Base-by-base conservation (phyloP, 2,329 filamentous ascomycete genomes). In the Chrysoporthe cubensis region DNA sequence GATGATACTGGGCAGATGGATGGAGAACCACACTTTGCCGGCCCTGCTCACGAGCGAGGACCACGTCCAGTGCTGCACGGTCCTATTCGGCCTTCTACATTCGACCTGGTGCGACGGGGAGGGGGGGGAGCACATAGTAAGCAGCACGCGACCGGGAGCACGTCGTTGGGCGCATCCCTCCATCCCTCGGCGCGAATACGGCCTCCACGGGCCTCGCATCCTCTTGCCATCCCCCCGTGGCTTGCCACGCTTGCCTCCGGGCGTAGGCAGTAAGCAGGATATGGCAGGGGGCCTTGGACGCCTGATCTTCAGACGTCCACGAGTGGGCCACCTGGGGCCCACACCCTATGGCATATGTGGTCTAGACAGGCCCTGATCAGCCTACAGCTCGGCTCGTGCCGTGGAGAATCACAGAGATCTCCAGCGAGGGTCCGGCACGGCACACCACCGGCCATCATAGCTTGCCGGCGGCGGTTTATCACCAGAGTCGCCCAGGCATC, bases 311-410 rank as follows among this genome's bases (percentile, higher is more conserved):
- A 54, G 21, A 54, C 50, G 54, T n/a, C 11, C 18, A 40, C 26
- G 26, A 2, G 52, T 57, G 54, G 54, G 34, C 14, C 54, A 5
- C n/a, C 18, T 37, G 18, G 34, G 26, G 26, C 26, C 26, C 26
- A 26, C 26, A 26, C 26, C 26, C 26, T 26, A 26, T 26, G 26
- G 26, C 0, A 26, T 26, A 26, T 26, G 26, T 26, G 26, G 26
- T 57, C 52, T 37, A 40, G 54, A 32, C 54, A 40, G 32, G 54
- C 32, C 34, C 54, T n/a, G 54, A 57, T 57, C 32, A 57, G 54
- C 32, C 2, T 40, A n/a, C 34, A 11, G 6, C 9, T 57, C 54
- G 54, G 54, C 54, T 57, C 54, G 54, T 57, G 32, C 54, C 54
- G 54, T 34, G 7, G 54, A 57, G 11, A 40, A 18, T 57, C 34